Evolutionary conservation across 1,139 yeast genomes (phyloP).

Genomic region (Geotrichum cucujoidarum): DNA sequence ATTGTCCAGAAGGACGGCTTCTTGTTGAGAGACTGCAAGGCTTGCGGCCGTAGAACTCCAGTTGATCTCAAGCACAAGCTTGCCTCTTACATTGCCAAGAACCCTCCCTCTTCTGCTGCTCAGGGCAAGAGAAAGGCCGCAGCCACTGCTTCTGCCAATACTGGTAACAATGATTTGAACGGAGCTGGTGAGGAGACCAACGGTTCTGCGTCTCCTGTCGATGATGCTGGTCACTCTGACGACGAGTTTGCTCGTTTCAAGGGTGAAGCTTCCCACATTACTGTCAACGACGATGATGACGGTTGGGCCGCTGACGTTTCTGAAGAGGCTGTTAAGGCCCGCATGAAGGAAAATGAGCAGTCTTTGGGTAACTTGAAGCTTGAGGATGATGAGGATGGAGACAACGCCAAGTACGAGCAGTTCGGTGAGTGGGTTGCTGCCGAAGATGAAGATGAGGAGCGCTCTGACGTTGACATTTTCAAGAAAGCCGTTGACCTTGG

Average conservation of each 20-base stretch:
- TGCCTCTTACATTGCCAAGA: conserved; percentile 79
- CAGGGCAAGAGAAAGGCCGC: conserved; percentile 51
- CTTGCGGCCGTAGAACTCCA: conserved; percentile 88
- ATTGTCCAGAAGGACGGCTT: conserved; percentile 70
- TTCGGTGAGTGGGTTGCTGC: conserved; percentile 80
- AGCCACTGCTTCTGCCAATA: conserved; percentile 89
- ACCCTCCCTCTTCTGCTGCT: conserved; percentile 71
- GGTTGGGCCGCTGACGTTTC: conserved; percentile 99
- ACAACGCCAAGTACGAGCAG: conserved; percentile 49
- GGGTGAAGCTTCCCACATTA: conserved; percentile 74
- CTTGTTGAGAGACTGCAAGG: conserved; percentile 91
- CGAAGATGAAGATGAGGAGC: conserved; percentile 55
- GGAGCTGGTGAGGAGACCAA: conserved; percentile 31
- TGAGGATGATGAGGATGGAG: conserved; percentile 38
- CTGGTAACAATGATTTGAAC: conserved; percentile 79
- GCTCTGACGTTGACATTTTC: conserved; percentile 84
- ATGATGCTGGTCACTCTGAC: conserved; percentile 54
- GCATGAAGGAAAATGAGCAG: conserved; percentile 83
- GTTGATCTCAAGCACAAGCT: conserved; percentile 86
- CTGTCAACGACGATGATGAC: conserved; percentile 65
- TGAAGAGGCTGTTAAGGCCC: conserved; percentile 90
- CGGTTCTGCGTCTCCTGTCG: conserved; percentile 35
- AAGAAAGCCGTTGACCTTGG: conserved; percentile 82
- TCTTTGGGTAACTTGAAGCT: conserved; percentile 41
- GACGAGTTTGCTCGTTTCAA: conserved; percentile 75